Evolutionary conservation across 805 yeast species (phyloP).

Genomic region (Metschnikowia kunwiensis): DNA sequence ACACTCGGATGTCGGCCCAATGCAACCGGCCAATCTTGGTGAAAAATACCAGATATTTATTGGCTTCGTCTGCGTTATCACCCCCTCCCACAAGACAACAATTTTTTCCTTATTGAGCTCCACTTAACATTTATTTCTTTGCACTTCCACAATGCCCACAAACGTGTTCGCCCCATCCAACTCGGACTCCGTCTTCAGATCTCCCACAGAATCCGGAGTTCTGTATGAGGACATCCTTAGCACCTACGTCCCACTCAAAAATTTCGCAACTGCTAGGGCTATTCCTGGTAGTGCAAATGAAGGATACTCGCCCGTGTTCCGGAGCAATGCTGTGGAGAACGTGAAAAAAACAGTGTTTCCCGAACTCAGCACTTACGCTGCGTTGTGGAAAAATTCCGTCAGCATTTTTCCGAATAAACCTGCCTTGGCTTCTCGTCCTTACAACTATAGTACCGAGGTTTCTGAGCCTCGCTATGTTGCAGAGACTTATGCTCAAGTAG

Average conservation of each 20-base stretch:
- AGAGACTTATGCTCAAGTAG: slow-evolving; percentile 29
- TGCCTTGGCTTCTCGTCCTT: slow-evolving; percentile 46
- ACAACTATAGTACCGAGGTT: slow-evolving; percentile 25
- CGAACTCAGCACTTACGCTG: slow-evolving; percentile 42
- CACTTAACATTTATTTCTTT: too few relatives aligned
- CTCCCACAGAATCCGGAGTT: slow-evolving; percentile 10
- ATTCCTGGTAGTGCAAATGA: slow-evolving; percentile 38
- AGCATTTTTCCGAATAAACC: slow-evolving; percentile 33
- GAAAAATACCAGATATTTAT: too few relatives aligned
- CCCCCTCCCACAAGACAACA: too few relatives aligned
- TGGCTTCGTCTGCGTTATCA: too few relatives aligned
- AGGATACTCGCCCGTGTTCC: slow-evolving; percentile 52
- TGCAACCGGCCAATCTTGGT: too few relatives aligned
- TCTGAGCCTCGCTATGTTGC: slow-evolving; percentile 31
- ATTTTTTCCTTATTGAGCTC: too few relatives aligned
- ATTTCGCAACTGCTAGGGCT: slow-evolving; percentile 16
- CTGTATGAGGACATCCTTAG: slow-evolving; percentile 13
- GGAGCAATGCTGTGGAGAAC: slow-evolving; percentile 35
- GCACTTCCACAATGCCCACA: too few relatives aligned
- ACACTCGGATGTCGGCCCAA: too few relatives aligned
- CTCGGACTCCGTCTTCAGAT: slow-evolving; percentile 18
- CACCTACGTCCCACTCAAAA: slow-evolving; percentile 17
- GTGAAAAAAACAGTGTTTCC: slow-evolving; percentile 41
- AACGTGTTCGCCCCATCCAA: slow-evolving; percentile 16
- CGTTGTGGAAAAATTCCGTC: slow-evolving; percentile 43